Base-by-base conservation (phyloP, 192 early-diverging fungal genomes). In the Chytriomyces confervae region DNA sequence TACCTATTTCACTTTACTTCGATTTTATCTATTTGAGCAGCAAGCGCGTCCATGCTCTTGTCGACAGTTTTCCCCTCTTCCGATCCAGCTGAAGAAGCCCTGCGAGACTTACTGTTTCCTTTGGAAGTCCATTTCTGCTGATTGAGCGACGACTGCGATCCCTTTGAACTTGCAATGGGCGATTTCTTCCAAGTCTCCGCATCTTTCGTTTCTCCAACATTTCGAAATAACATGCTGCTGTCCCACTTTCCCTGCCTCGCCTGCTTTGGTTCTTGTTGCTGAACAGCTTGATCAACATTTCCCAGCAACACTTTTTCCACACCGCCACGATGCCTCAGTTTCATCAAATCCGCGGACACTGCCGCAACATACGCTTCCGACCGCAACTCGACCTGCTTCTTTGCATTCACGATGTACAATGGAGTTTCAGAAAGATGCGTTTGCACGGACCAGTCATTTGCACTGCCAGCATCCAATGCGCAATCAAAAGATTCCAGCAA, bases 361-460 rank as follows among this genome's bases (percentile, higher is more conserved):
- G 53, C 20, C 53, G 53, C 72, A 47, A n/a, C 45, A 62, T 74
- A 29, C 43, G n/a, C 61, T 2, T 74, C 29, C 5, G 23, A 18
- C 9, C 44, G 16, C 9, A 44, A 57, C 10, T 20, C 8, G 5
- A 49, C 72, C 5, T 62, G 44, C 29, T 44, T 27, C n/a, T 62
- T 44, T 10, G 16, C 23, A 13, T 53, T 13, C 27, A 29, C 69
- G 18, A 74, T 62, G 44, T 62, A 74, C 36, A 74, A 62, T 11
- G 72, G 72, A 8, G 27, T 62, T 8, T 10, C 11, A 10, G 44
- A 11, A 20, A 74, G 18, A 47, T 47, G 62, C n/a, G 7, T 29
- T 62, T 74, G 72, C 7, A 74, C 72, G 53, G 61, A 44, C 72
- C 61, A 61, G 9, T 46, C 36, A 49, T 62, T 62, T 8, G 7